phyloP scores from a whole-genome alignment of 2,329 filamentous ascomycete genomes.

The Pestalotiopsis sp. region DNA sequence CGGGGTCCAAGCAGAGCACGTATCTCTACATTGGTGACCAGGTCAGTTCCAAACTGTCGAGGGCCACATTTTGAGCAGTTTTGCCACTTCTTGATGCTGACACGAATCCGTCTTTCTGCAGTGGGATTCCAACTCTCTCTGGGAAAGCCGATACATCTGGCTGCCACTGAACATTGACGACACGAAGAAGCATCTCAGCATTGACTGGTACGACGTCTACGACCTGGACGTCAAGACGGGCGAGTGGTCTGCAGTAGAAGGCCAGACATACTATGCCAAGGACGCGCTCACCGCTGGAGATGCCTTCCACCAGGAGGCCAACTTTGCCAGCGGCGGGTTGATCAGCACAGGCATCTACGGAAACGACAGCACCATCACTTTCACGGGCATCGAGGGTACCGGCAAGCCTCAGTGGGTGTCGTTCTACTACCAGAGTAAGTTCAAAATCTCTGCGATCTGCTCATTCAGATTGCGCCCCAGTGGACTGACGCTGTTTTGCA shows the following conservation, averaged over 20 bases:
- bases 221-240: constrained; percentile 56
- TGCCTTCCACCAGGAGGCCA: constrained; percentile 59
- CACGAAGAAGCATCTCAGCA: constrained; percentile 47
- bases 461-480: too few relatives aligned
- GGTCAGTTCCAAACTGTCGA: constrained; percentile 12
- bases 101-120: background rate
- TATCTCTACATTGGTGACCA: constrained; percentile 54
- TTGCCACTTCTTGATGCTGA: background rate
- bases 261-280: constrained; percentile 48
- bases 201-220: constrained; percentile 59
- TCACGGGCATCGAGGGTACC: constrained; percentile 48
- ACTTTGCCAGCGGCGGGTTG: constrained; percentile 47
- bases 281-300: constrained; percentile 46
- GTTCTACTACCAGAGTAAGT: constrained; percentile 55
- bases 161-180: constrained; percentile 56
- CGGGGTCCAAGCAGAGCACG: constrained; percentile 49
- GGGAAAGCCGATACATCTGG: constrained; percentile 62
- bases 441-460: background rate
- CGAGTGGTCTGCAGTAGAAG: constrained; percentile 46
- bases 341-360: constrained; percentile 57
- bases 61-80: too few relatives aligned
- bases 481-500: constrained; percentile 15
- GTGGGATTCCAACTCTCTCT: constrained; percentile 58
- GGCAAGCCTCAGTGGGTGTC: constrained; percentile 59
- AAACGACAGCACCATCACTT: constrained; percentile 57